Evolutionary conservation across 768 basidiomycete genomes (phyloP).

Genomic region (Sarcodon sp.): DNA sequence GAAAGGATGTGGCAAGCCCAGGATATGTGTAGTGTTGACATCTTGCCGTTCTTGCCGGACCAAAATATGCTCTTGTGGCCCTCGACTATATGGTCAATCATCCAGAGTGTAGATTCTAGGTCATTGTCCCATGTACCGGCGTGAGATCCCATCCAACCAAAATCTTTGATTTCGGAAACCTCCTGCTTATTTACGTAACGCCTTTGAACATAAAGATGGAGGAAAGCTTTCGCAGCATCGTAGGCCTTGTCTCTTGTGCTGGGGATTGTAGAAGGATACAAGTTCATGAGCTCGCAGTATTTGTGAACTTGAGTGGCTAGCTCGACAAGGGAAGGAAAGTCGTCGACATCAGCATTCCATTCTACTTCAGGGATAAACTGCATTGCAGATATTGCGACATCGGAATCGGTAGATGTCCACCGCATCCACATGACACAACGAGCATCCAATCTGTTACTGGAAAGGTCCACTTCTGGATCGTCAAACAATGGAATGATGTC

Average conservation of each 20-base stretch:
- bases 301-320: too few species aligned
- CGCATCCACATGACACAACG: slow-evolving; percentile 9
- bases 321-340: background rate
- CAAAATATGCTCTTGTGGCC: background rate
- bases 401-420: slow-evolving; percentile 9
- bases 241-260: background rate
- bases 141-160: too few species aligned
- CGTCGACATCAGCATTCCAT: slow-evolving; percentile 3
- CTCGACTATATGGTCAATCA: background rate
- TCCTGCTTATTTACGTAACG: too few species aligned
- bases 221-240: background rate
- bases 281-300: too few species aligned
- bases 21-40: background rate
- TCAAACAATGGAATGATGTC: too few species aligned
- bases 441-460: background rate
- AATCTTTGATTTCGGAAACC: too few species aligned
- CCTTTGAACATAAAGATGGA: too few species aligned
- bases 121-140: too few species aligned
- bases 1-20: background rate
- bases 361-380: slow-evolving; percentile 6
- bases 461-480: too few species aligned
- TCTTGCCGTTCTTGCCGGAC: background rate
- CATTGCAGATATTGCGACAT: slow-evolving; percentile 5
- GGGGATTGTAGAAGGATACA: too few species aligned
- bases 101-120: background rate